Evolutionary conservation across 805 yeast genomes (phyloP), one percentile per base, ranked within the genome.

Genomic region (Yarrowia hollandica): DNA sequence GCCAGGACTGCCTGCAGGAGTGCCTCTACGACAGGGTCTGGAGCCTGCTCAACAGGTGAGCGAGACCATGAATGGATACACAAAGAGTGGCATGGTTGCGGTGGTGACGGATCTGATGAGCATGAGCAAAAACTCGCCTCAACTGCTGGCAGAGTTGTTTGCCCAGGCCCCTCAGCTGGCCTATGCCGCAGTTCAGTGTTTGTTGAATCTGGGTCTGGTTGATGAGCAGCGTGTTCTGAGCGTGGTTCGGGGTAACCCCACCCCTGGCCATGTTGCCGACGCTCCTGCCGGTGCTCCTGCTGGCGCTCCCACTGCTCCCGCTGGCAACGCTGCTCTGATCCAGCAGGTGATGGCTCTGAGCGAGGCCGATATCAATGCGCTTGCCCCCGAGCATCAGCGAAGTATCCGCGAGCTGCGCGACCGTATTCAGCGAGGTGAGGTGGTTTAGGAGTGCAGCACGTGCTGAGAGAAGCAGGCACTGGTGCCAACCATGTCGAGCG

Each of bases 111-210:
- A 87, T 62, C 78, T 88, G 14, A 81, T 83, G 65, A 69, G 74
- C 18, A 81, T 88, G 82, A 73, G 86, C 2, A 69, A 71, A 3
- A 77, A 76, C 23, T 79, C 84, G 61, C 87, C 88, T 0, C 76
- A 76, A 5, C 72, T 82, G 60, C 83, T 87, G 75, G 79, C 75
- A 55, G 79, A 78, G 37, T 72, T 91, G 30, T 73, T 91, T 15
- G 77, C 77, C 23, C 81, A 81, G 63, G 83, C 84, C 61, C 97
- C 97, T 0, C 97, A 92, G 69, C 75, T 92, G 44, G 74, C 88
- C 1, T 90, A 84, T 69, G 94, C 96, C 0, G 74, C 89, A 25
- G 92, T 90, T 2, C 97, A 91, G 67, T 76, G 84, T 1, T 72
- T 89, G 62, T 68, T 85, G 62, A 72, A 70, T 61, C 69, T 72